Conservation (phyloP, 2,329 filamentous ascomycete species). For the Pyrenophora teres region DNA sequence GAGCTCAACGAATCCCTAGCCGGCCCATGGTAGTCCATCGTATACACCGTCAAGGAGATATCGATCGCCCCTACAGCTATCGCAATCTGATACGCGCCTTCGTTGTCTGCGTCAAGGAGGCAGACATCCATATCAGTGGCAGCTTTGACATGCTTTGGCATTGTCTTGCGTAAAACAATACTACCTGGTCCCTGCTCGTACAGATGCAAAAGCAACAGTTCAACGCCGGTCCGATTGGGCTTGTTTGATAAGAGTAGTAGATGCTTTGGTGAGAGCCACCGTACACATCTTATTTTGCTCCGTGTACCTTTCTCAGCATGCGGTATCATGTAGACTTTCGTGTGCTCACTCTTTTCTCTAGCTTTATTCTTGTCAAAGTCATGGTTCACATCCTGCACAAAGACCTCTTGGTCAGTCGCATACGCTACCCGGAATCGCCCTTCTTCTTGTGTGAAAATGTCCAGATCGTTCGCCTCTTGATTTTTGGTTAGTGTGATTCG, state of each 20-base stretch:
- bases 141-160: slow-evolving; percentile 72
- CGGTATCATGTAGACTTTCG: slow-evolving; percentile 39
- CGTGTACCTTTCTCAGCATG: slow-evolving; percentile 44
- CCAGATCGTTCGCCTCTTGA: slow-evolving; percentile 70
- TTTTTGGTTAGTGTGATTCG: slow-evolving; percentile 57
- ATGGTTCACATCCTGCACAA: slow-evolving; percentile 64
- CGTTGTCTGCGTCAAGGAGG: slow-evolving; percentile 63
- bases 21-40: slow-evolving; percentile 69
- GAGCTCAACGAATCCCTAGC: slow-evolving; percentile 52
- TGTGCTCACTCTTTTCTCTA: slow-evolving; percentile 33
- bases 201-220: slow-evolving; percentile 63
- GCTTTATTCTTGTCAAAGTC: slow-evolving; percentile 52
- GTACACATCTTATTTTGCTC: slow-evolving; percentile 60
- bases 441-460: slow-evolving; percentile 66
- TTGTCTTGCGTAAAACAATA: slow-evolving; percentile 58
- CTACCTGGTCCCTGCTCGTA: slow-evolving; percentile 59
- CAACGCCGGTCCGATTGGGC: slow-evolving; percentile 59
- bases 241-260: slow-evolving; percentile 62
- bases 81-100: slow-evolving; percentile 74
- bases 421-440: slow-evolving; percentile 75
- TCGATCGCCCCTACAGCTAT: slow-evolving; percentile 82
- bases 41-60: slow-evolving; percentile 76
- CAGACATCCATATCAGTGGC: slow-evolving; percentile 79
- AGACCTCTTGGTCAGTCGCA: slow-evolving; percentile 76
- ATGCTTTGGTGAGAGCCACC: slow-evolving; percentile 60